Conservation (phyloP, 805 yeast genomes). For the Geotrichum ghanense region DNA sequence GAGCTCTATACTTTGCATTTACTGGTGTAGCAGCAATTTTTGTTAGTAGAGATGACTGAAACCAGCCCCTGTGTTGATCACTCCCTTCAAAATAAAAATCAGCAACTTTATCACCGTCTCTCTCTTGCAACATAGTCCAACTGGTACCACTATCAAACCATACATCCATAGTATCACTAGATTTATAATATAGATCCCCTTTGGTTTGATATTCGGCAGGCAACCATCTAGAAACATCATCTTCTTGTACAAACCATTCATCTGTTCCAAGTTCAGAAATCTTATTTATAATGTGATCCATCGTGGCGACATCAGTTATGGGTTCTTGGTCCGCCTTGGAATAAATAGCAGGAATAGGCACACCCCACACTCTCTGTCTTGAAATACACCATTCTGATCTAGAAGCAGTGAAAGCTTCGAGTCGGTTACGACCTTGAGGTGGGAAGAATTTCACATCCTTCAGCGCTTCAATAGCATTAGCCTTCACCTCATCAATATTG, state of each 20-base stretch:
- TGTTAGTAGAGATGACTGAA: slow-evolving; percentile 83
- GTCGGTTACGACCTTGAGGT: slow-evolving; percentile 55
- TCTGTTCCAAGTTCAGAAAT: slow-evolving; percentile 56
- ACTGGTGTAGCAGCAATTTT: slow-evolving; percentile 41
- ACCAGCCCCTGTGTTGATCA: slow-evolving; percentile 99
- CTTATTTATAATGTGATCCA: slow-evolving; percentile 44
- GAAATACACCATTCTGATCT: slow-evolving; percentile 97
- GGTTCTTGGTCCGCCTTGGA: slow-evolving; percentile 50
- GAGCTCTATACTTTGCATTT: slow-evolving; percentile 34
- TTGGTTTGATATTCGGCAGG: slow-evolving; percentile 39
- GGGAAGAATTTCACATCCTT: slow-evolving; percentile 63
- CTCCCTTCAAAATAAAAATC: slow-evolving; percentile 91
- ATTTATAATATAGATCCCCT: slow-evolving; percentile 42
- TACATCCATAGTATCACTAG: slow-evolving; percentile 92
- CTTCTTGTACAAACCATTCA: slow-evolving; percentile 62
- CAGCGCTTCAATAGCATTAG: slow-evolving; percentile 47
- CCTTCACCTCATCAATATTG: slow-evolving; percentile 65
- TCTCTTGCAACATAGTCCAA: slow-evolving; percentile 52
- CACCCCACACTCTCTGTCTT: slow-evolving; percentile 96
- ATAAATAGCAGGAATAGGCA: slow-evolving; percentile 85
- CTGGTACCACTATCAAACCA: slow-evolving; percentile 98
- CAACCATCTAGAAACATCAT: slow-evolving; percentile 57
- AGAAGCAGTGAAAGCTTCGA: slow-evolving; percentile 57
- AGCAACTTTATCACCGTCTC: slow-evolving; percentile 37
- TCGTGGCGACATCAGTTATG: slow-evolving; percentile 42